These are phyloP conservation scores for Diaporthe vaccinii DNA, from an alignment of 2,329 filamentous ascomycete species.

Conservation along the genomic window DNA sequence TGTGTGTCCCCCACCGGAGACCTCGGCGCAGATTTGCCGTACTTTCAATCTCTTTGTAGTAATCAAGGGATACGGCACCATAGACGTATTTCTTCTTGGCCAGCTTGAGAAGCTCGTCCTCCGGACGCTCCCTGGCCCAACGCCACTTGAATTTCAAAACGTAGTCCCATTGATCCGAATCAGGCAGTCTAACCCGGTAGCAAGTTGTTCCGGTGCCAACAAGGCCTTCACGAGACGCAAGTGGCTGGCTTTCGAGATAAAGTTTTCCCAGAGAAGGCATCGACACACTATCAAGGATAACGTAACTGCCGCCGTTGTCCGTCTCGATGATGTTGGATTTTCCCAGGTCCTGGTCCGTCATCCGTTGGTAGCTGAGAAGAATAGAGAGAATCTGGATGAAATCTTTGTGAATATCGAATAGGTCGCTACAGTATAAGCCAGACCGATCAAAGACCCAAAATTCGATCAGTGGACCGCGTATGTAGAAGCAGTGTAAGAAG, in stretches of 20 bases:
- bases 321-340: neutral
- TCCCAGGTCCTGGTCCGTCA: slow-evolving; percentile 3
- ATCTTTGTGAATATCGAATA: slow-evolving; percentile 47
- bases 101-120: slow-evolving; percentile 51
- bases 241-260: neutral
- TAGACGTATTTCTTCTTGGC: slow-evolving; percentile 47
- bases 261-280: neutral
- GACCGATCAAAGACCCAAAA: slow-evolving; percentile 55
- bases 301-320: neutral
- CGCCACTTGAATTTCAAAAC: slow-evolving; percentile 53
- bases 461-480: slow-evolving; percentile 50
- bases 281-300: neutral
- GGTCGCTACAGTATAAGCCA: slow-evolving; percentile 50
- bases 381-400: neutral
- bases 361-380: neutral
- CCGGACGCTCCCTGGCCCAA: slow-evolving; percentile 47
- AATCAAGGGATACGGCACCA: slow-evolving; percentile 42
- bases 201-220: slow-evolving; percentile 1
- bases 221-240: neutral
- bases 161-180: slow-evolving; percentile 31
- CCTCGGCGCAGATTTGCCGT: neutral
- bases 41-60: slow-evolving; percentile 10
- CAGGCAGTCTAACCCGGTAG: neutral
- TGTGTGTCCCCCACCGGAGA: neutral
- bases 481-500: slow-evolving; percentile 54